phyloP scores from a whole-genome alignment of 371 early-diverging fungal species.

The Paraphysoderma sedebokerense region DNA sequence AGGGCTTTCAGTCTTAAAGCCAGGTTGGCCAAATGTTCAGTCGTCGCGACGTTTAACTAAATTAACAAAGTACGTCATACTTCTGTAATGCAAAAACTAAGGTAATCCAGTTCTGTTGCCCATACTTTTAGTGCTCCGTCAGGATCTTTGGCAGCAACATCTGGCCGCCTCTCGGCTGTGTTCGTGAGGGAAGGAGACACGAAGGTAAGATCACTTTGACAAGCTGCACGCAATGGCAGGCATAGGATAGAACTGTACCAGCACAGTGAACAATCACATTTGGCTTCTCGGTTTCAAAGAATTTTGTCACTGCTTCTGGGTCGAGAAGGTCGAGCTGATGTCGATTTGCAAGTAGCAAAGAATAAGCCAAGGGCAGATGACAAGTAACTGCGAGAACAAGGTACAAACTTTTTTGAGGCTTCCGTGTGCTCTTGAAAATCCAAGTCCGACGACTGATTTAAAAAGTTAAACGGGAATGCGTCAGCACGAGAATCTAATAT shows the following conservation, averaged over 20 bases:
- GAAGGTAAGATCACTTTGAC: background rate
- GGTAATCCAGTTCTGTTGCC: background rate
- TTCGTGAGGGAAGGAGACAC: constrained; percentile 40
- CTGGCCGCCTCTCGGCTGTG: constrained; percentile 76
- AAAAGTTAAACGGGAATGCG: background rate
- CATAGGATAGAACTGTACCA: background rate
- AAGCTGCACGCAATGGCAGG: too few relatives aligned
- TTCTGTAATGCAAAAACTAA: background rate
- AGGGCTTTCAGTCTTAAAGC: constrained; percentile 25
- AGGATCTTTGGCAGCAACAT: constrained; percentile 51
- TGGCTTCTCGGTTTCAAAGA: constrained; percentile 36
- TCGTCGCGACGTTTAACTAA: constrained; percentile 46
- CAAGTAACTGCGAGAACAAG: background rate
- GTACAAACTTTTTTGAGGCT: constrained; percentile 31
- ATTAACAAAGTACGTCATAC: background rate
- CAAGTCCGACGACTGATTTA: constrained; percentile 43
- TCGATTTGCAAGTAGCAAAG: background rate
- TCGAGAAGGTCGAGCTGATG: constrained; percentile 48
- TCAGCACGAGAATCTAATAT: background rate
- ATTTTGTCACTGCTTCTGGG: constrained; percentile 21
- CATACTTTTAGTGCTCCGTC: constrained; percentile 32
- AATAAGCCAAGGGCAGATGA: background rate
- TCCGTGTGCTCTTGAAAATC: constrained; percentile 37
- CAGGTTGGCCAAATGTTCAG: constrained; percentile 32
- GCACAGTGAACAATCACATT: constrained; percentile 19